Percentiles rank a stretch among this genome's conserved stretches.
phyloP scores from a whole-genome alignment of 1,284 basidiomycete genomes.

The Stygiomarasmius scandens region DNA sequence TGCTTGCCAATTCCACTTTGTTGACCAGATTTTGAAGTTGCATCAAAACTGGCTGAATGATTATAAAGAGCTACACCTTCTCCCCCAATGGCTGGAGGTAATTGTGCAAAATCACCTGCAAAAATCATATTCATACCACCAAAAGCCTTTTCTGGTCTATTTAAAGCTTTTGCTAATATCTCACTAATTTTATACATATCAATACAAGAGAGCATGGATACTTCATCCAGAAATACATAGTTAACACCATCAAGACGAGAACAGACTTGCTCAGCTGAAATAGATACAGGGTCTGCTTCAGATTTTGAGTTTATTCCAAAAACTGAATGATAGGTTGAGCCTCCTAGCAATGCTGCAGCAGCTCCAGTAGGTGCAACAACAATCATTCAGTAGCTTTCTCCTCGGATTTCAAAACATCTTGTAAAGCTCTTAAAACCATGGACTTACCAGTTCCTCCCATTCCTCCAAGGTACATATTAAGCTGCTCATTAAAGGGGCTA shows the following conservation, averaged over 20 bases:
- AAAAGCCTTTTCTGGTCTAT: slow-evolving; percentile 16
- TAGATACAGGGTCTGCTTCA: not conserved
- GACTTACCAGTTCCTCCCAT: too few species aligned
- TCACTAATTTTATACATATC: slow-evolving; percentile 22
- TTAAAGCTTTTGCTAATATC: slow-evolving; percentile 11
- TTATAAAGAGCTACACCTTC: slow-evolving; percentile 25
- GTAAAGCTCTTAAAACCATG: too few species aligned
- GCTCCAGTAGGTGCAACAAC: slow-evolving; percentile 27
- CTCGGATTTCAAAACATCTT: too few species aligned
- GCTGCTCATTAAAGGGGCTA: slow-evolving; percentile 34
- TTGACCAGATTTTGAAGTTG: slow-evolving; percentile 14
- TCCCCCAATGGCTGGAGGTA: slow-evolving; percentile 26
- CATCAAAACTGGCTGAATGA: slow-evolving; percentile 11
- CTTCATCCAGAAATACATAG: too few species aligned
- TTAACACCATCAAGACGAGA: too few species aligned
- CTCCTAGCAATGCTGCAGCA: not conserved
- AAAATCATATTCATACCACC: too few species aligned
- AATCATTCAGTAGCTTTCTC: too few species aligned
- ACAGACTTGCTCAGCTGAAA: too few species aligned
- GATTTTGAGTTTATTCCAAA: slow-evolving; percentile 21
- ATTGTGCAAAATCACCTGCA: slow-evolving; percentile 31
- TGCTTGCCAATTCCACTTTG: slow-evolving; percentile 30
- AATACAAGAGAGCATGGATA: too few species aligned
- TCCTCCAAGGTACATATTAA: too few species aligned
- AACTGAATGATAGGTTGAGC: slow-evolving; percentile 25